Percentiles rank a stretch among this genome's conserved stretches.
These are phyloP conservation scores for Acanthamoeba lenticulata DNA, from an alignment of 208 protist genomes.

Conservation along the genomic window DNA sequence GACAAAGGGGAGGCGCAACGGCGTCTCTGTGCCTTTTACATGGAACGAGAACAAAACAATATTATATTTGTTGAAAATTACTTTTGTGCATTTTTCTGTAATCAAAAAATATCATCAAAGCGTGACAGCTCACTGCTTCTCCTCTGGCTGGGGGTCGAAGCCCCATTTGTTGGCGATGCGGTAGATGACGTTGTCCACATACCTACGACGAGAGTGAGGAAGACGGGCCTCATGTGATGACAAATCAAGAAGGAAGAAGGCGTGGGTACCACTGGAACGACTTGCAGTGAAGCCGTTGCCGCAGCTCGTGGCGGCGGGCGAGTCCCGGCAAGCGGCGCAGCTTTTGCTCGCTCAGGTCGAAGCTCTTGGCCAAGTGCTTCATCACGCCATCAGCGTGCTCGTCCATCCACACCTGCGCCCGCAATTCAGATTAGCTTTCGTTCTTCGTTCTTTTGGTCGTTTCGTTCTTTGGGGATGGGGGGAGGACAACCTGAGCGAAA, in stretches of 20 bases:
- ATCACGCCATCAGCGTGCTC: background rate
- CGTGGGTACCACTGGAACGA: conserved; percentile 1
- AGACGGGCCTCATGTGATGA: background rate
- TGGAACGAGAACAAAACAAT: too few species aligned
- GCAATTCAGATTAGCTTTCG: background rate
- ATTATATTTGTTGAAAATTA: too few species aligned
- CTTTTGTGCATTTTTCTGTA: too few species aligned
- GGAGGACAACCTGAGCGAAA: background rate
- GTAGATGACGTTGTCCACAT: background rate
- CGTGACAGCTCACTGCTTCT: background rate
- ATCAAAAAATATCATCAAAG: too few species aligned
- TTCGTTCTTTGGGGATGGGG: too few species aligned
- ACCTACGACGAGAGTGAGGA: background rate
- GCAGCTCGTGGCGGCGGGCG: background rate
- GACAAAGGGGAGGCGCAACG: too few species aligned
- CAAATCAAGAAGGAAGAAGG: background rate
- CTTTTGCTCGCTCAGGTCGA: background rate
- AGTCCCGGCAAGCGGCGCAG: background rate
- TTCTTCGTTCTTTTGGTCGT: background rate
- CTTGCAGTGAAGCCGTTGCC: background rate
- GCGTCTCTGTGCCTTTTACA: too few species aligned
- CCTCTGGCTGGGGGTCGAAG: background rate
- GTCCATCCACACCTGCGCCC: conserved; percentile 4
- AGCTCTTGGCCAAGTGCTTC: background rate
- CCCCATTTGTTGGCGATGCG: background rate